phyloP scores from a whole-genome alignment of 2,329 filamentous ascomycete species.

The Sordariomycetes sp. region DNA sequence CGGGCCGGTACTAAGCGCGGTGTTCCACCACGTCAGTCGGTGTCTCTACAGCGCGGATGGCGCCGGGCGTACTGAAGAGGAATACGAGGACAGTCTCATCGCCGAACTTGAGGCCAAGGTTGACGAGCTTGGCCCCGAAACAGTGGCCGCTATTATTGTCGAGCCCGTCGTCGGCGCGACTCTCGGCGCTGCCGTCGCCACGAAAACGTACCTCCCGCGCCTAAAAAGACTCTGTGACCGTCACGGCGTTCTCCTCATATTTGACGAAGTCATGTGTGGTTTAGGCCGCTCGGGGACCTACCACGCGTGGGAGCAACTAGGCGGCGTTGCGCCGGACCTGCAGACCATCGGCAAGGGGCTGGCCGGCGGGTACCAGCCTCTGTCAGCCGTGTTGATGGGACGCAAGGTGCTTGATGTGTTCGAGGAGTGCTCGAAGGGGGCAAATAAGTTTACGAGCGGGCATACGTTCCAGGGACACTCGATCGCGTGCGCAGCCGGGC shows the following conservation, averaged over 20 bases:
- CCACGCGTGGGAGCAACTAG: slow-evolving; percentile 51
- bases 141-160: slow-evolving; percentile 32
- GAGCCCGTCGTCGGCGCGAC: slow-evolving; percentile 36
- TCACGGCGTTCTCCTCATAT: slow-evolving; percentile 39
- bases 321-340: slow-evolving; percentile 32
- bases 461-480: slow-evolving; percentile 37
- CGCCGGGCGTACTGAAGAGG: slow-evolving; percentile 19
- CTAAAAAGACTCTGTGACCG: slow-evolving; percentile 38
- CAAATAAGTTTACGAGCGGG: slow-evolving; percentile 37
- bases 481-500: slow-evolving; percentile 22
- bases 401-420: slow-evolving; percentile 33
- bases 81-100: slow-evolving; percentile 24
- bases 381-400: slow-evolving; percentile 42
- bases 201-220: slow-evolving; percentile 39
- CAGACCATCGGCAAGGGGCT: slow-evolving; percentile 46
- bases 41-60: slow-evolving; percentile 11
- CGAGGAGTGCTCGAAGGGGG: slow-evolving; percentile 21
- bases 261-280: slow-evolving; percentile 57
- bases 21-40: slow-evolving; percentile 14
- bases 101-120: slow-evolving; percentile 34
- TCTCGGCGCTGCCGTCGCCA: slow-evolving; percentile 34
- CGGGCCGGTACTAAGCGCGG: slow-evolving; percentile 11
- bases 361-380: slow-evolving; percentile 39
- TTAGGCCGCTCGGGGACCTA: slow-evolving; percentile 47
- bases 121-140: slow-evolving; percentile 26